Conservation (phyloP, 805 yeast species). For the Ogataea trehalophila region DNA sequence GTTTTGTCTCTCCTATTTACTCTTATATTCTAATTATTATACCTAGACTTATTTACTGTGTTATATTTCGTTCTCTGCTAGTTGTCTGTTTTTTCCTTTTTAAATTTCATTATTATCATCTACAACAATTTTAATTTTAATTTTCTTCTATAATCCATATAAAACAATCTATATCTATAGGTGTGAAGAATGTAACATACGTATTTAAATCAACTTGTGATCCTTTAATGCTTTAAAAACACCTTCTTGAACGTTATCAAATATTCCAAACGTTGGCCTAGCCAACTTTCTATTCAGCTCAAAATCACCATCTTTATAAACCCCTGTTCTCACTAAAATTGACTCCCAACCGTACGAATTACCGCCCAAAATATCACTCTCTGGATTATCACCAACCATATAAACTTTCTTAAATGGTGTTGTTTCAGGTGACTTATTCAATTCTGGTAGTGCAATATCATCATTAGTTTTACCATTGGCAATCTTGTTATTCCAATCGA, state of each 20-base stretch:
- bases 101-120: no score
- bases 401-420: slow-evolving; percentile 59
- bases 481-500: slow-evolving; percentile 45
- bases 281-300: slow-evolving; percentile 27
- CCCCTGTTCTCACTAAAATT: slow-evolving; percentile 83
- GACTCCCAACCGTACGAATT: slow-evolving; percentile 85
- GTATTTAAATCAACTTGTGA: slow-evolving; percentile 3
- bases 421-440: slow-evolving; percentile 35
- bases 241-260: slow-evolving; percentile 43
- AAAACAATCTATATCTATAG: neutral
- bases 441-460: slow-evolving; percentile 35
- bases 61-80: no score
- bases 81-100: no score
- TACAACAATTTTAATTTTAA: neutral
- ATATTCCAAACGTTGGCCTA: slow-evolving; percentile 45
- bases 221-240: slow-evolving; percentile 29
- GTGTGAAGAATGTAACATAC: no score
- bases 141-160: neutral
- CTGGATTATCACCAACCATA: slow-evolving; percentile 98
- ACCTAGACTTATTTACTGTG: no score
- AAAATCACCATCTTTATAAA: slow-evolving; percentile 60
- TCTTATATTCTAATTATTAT: no score
- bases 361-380: slow-evolving; percentile 88
- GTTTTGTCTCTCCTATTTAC: no score
- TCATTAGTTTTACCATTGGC: slow-evolving; percentile 12